Evolutionary conservation across 2,329 filamentous ascomycete species (phyloP), one percentile per base, ranked within the genome.

Genomic region (Scorias spongiosa): DNA sequence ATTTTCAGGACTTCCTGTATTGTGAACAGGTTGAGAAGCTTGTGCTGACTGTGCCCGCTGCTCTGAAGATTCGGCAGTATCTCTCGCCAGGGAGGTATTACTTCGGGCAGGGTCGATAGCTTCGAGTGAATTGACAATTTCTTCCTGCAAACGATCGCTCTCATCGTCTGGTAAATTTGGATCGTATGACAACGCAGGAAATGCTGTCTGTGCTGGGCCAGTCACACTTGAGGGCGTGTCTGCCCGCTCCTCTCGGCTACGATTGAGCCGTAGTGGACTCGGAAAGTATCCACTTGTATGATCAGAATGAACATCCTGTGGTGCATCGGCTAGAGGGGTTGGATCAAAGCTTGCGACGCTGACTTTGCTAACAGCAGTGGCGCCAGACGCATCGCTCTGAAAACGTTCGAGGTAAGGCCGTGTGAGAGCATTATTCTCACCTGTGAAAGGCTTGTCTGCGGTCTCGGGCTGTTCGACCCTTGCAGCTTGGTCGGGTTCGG

Each of bases 121-220:
- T 44, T 71, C 78, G 2, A 88, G 66, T 37, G 77, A 82, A 46
- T 75, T 76, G 43, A 85, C 76, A 44, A 88, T 88, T 53, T 88
- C 84, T 46, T 84, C 80, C 26, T 78, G 72, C 40, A 88, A 59
- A 44, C 74, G 69, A 50, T 88, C 83, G 53, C 75, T 86, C 54
- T 86, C 81, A 50, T 80, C 75, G 46, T 79, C 67, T 28, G 76
- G 70, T 1, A 71, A 46, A 12, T 43, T 49, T 17, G 50, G 52
- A 36, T 54, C 50, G 14, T 44, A 49, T 14, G 50, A 46, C 28
- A 48, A 34, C 11, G 43, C 51, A 11, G 47, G 49, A 32, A 47
- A 38, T 2, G 39, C 37, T 10, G 43, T 34, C 10, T 43, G 46
- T 14, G 12, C 11, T 15, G 11, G 32, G 3, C 11, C 32, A 9